Evolutionary conservation across 805 yeast genomes (phyloP).

Genomic region (Cyberlindnera saturnus): DNA sequence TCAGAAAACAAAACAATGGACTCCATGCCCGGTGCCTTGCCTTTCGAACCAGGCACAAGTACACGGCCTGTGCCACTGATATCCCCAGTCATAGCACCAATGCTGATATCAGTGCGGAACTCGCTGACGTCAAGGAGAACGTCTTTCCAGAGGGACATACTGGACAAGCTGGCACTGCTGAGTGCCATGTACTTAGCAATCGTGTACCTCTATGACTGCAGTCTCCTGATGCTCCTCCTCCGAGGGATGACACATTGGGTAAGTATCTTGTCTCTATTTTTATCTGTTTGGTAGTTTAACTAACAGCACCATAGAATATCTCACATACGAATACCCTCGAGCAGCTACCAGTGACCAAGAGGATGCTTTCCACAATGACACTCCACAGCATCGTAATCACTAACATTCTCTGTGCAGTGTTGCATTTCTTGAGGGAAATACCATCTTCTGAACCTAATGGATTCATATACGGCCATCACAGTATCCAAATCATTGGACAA

Average conservation of each 20-base stretch:
- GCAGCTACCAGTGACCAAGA: slow-evolving; percentile 5
- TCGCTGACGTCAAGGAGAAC: slow-evolving; percentile 12
- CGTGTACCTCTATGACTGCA: slow-evolving; percentile 23
- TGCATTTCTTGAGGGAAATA: slow-evolving; percentile 12
- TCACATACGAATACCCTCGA: background rate
- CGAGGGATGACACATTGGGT: slow-evolving; percentile 11
- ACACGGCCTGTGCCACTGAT: background rate
- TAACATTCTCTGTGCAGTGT: slow-evolving; percentile 3
- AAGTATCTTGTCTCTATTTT: background rate
- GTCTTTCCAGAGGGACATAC: slow-evolving; percentile 11
- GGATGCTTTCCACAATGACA: slow-evolving; percentile 7
- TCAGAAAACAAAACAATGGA: background rate
- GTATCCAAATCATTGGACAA: slow-evolving; percentile 22
- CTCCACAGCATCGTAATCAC: slow-evolving; percentile 12
- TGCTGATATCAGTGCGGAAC: slow-evolving; percentile 4
- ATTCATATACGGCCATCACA: slow-evolving; percentile 22
- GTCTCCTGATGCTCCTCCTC: slow-evolving; percentile 14
- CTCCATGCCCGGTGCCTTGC: slow-evolving; percentile 1
- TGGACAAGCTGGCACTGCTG: slow-evolving; percentile 5
- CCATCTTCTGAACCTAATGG: slow-evolving; percentile 21
- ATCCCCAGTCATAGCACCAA: slow-evolving; percentile 2
- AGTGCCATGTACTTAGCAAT: slow-evolving; percentile 10
- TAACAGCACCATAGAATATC: background rate
- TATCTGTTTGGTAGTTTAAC: too few relatives aligned
- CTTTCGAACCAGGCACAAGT: background rate